Evolutionary conservation across 2,329 filamentous ascomycete species (phyloP), one percentile per base, ranked within the genome.

Genomic region (Ophiostoma pallidulum): DNA sequence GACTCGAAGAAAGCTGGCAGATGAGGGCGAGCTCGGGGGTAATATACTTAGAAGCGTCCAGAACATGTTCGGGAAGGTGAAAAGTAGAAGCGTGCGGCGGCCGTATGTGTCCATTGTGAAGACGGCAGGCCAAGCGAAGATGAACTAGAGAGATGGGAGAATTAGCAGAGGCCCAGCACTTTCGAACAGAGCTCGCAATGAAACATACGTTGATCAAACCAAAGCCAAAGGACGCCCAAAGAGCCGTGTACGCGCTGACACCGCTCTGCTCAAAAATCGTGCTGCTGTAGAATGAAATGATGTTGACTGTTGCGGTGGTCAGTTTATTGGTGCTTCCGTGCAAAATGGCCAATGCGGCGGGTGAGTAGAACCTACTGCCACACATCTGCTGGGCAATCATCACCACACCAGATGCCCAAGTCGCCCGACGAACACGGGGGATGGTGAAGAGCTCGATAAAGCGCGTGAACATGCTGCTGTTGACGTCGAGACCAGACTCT

Each of bases 301-400:
- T 84, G 59, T 86, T 86, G 62, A 84, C 74, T 44, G 65, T 75
- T 50, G 18, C 19, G 13, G 18, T 33, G 8, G 19, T 38, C 19
- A 19, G 38, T 9, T 7, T 4, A 14, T 14, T n/a, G n/a, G n/a
- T 9, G 22, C n/a, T 8, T 13, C 14, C 10, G 6, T 18, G 20
- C 4, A 20, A 8, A 35, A 33, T 24, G 2, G 6, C 16, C 3
- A n/a, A n/a, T 9, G 19, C 7, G 36, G 14, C 19, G 24, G 2
- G 2, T 6, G 13, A 13, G 8, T 5, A 7, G 5, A 13, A 49
- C 47, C 14, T 45, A 48, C 45, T 62, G 32, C 62, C 76, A 56
- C 80, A 84, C 74, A 84, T 80, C 62, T 85, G 80, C 62, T 85
- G 82, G 0, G 79, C 80, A 57, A 85, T 80, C 87, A 94, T 94